Evolutionary conservation across 495 filamentous ascomycete genomes (phyloP), one percentile per base, ranked within the genome.

Genomic region (Lasiosphaeriaceae sp.): DNA sequence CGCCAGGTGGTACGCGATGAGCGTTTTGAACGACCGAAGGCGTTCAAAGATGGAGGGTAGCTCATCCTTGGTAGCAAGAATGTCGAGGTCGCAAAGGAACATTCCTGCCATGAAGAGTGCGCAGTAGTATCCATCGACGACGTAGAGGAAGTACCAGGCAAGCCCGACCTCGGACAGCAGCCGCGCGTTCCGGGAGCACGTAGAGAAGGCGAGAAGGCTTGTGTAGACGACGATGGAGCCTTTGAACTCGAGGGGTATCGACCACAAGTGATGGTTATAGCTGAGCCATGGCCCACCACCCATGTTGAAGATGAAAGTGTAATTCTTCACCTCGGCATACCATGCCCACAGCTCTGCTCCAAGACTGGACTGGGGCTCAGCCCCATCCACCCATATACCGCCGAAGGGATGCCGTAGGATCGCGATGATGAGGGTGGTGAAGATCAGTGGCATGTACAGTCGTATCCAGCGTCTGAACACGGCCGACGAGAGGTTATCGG

Each of bases 281-380:
- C 58, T 66, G 24, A 72, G 43, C 66, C 63, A 71, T 31, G 65
- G 65, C 9, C 64, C 61, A 68, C 44, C 74, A 37, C 61, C 59
- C 39, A n/a, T 52, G 53, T 77, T 69, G 61, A 79, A 83, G 35
- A 83, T 54, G 67, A 82, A 85, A 67, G 69, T 82, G 68, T 82
- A 84, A 63, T 81, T 80, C 66, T 83, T 85, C 65, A 83, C 68
- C 59, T 85, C 80, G 35, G 54, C 50, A 57, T 83, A 84, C 78
- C 80, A 83, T n/a, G 71, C 71, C 74, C 71, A 78, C 3, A 82
- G 31, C 62, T 83, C 80, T 14, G 68, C 69, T 16, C 59, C 22
- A 56, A 76, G 79, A 24, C 58, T 78, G 0, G 29, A 16, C 58
- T 74, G 51, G 17, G 60, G 57, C 22, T 70, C 59, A 1, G 67